phyloP scores from a whole-genome alignment of 2,329 filamentous ascomycete species.

The Bisporella sp. region DNA sequence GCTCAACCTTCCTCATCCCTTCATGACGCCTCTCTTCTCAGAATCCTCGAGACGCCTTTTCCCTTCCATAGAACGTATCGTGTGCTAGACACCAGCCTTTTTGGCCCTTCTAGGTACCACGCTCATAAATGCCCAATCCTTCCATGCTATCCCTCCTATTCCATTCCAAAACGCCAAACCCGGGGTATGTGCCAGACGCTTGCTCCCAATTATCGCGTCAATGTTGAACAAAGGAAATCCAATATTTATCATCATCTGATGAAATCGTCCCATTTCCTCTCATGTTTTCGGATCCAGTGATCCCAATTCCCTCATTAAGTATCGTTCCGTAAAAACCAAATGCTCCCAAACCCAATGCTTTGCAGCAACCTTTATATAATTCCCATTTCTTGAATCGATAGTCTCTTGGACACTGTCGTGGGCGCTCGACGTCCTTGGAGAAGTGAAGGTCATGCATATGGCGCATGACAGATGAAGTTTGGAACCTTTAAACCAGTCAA shows the following conservation, averaged over 20 bases:
- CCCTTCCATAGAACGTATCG: constrained; percentile 4
- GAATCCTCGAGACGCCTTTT: constrained; percentile 1
- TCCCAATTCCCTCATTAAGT: constrained; percentile 3
- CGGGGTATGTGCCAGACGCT: constrained; percentile 13
- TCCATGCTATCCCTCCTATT: constrained; percentile 1
- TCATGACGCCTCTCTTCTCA: constrained; percentile 1
- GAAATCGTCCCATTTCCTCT: constrained; percentile 6
- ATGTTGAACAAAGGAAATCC: not conserved
- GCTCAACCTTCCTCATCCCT: not conserved
- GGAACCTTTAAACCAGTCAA: constrained; percentile 15
- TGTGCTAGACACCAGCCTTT: constrained; percentile 10
- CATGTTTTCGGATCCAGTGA: not conserved
- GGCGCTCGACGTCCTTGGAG: constrained; percentile 15
- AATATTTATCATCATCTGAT: constrained; percentile 7
- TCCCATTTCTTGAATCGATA: constrained; percentile 6
- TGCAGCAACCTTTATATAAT: constrained; percentile 7
- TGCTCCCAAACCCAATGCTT: constrained; percentile 8
- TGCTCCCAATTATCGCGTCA: not conserved
- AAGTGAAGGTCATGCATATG: constrained; percentile 13
- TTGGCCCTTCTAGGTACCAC: constrained; percentile 13
- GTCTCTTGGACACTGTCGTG: constrained; percentile 12
- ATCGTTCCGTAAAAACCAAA: not conserved
- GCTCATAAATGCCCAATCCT: constrained; percentile 1
- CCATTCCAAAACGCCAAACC: constrained; percentile 19
- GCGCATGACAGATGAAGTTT: constrained; percentile 14